Evolutionary conservation across 257 asterid genomes (phyloP).

Genomic region (Plantago ovata): DNA sequence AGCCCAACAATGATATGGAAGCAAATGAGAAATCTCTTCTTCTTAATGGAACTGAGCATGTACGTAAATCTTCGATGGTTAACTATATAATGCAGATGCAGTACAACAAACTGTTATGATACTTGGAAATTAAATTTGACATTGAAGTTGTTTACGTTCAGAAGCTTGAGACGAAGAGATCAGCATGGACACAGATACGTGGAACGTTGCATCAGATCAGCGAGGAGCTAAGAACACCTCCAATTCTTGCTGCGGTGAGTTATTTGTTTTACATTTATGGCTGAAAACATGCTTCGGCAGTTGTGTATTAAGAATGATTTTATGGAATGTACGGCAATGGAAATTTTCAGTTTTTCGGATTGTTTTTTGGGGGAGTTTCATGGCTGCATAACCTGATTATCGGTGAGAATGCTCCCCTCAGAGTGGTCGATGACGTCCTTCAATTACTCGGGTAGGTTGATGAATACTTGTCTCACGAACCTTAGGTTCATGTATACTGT

Average conservation of each 20-base stretch:
- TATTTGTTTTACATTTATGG: neutral
- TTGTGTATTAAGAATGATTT: neutral
- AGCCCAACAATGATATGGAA: constrained; percentile 55
- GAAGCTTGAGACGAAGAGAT: constrained; percentile 19
- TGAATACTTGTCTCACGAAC: neutral
- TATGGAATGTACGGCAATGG: neutral
- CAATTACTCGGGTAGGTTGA: constrained; percentile 61
- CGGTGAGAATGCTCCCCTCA: constrained; percentile 70
- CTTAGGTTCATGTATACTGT: neutral
- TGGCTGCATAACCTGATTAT: constrained; percentile 61
- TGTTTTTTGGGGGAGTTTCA: constrained; percentile 60
- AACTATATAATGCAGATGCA: neutral
- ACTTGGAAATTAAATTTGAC: neutral
- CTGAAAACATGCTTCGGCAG: too few relatives aligned
- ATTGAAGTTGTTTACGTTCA: neutral
- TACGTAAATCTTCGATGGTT: constrained; percentile 5
- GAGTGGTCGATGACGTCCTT: constrained; percentile 59
- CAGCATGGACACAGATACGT: constrained; percentile 24
- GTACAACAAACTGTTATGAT: constrained; percentile 28
- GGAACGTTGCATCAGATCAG: constrained; percentile 40
- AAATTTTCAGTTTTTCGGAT: constrained; percentile 52
- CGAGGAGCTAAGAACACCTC: constrained; percentile 72
- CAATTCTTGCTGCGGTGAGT: constrained; percentile 69
- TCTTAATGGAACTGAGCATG: constrained; percentile 32
- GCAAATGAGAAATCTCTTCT: constrained; percentile 44